A percentile compares a stretch with the other conserved stretches of the same genome.
These are phyloP conservation scores for Camillea tinctor DNA, from an alignment of 2,329 filamentous ascomycete genomes.

Conservation along the genomic window DNA sequence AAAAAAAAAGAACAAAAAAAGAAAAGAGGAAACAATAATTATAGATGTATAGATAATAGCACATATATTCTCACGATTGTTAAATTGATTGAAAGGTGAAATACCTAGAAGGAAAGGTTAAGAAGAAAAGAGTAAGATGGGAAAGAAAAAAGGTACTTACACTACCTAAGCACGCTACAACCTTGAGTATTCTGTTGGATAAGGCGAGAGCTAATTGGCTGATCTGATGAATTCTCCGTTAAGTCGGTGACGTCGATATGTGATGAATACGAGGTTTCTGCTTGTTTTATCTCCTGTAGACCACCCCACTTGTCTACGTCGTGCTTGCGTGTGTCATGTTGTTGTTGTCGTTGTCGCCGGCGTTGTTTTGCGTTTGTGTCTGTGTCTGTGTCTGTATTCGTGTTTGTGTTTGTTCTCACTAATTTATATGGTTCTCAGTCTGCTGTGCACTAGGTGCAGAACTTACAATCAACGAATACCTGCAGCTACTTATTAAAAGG, in stretches of 20 bases:
- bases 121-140: too few relatives aligned
- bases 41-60: too few relatives aligned
- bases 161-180: too few relatives aligned
- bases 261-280: conserved; percentile 22
- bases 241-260: conserved; percentile 16
- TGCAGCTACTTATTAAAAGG: too few relatives aligned
- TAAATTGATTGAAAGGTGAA: neutral
- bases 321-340: neutral
- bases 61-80: too few relatives aligned
- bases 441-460: too few relatives aligned
- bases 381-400: neutral
- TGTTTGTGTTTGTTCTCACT: neutral
- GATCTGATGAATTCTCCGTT: neutral
- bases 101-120: neutral
- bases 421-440: too few relatives aligned
- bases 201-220: neutral
- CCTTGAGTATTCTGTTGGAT: neutral
- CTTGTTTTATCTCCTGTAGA: conserved; percentile 5
- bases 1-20: neutral
- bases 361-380: too few relatives aligned
- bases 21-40: too few relatives aligned
- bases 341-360: neutral
- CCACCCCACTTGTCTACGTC: conserved; percentile 9
- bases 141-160: too few relatives aligned
- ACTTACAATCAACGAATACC: too few relatives aligned